Evolutionary conservation across 2,329 filamentous ascomycete genomes (phyloP), one percentile per base, ranked within the genome.

Genomic region (Nemania abortiva): DNA sequence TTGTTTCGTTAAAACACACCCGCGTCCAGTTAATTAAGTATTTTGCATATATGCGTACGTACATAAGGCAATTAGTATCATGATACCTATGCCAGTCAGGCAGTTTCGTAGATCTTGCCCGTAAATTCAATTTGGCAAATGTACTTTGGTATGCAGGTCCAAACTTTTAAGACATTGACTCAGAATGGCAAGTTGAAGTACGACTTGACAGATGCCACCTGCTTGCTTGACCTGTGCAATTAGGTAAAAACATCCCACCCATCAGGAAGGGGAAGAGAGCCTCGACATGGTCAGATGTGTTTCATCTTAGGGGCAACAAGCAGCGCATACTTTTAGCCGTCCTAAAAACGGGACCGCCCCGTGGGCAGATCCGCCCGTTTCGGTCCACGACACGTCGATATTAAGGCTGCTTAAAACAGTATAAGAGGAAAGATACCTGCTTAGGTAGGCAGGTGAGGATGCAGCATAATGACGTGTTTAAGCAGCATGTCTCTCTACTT

Each of bases 81-180:
- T 37, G 34, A 37, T 7, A 37, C 34, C 34, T 37, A 11, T 37
- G 34, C 34, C 34, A 6, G 34, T 11, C 34, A 37, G 34, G 34
- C n/a, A n/a, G 7, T 9, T 37, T n/a, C n/a, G 5, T 27, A 27
- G 24, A 9, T 37, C 34, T 37, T 37, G 34, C 34, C 34, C 34
- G 39, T 45, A 45, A 45, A 45, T 24, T 24, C 20, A 50, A 24
- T 22, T 24, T 50, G 47, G 47, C 6, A 50, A 45, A 45, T 45
- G 13, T 18, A 11, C 34, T 37, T 37, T 37, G 34, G 52, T 27
- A 55, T 55, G 52, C 29, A 34, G 49, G 49, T 11, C 47, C 18
- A 50, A 53, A 53, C 6, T 53, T 27, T 27, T n/a, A 53, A 53
- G 50, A 53, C 50, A 53, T 53, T 22, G 27, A 31, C 50, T n/a